Base-by-base conservation (phyloP, 1,139 yeast species). In the Debaryomyces udenii region DNA sequence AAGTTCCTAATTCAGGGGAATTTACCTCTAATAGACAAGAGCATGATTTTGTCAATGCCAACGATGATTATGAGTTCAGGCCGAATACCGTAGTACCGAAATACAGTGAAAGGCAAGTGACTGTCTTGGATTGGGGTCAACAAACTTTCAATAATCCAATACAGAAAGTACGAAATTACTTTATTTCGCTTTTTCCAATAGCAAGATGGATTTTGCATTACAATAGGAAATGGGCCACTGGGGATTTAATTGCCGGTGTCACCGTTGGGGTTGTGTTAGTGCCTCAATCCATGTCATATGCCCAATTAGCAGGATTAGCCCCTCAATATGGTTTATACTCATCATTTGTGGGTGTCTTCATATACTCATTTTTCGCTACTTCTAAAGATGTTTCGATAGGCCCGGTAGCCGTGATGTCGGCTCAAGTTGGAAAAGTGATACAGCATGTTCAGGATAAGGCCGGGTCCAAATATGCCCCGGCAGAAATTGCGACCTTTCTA, bases 221-320 rank as follows among this genome's bases (percentile, higher is more conserved):
- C 64, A 91, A 91, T 57, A 57, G 72, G 11, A 74, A 75, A 35
- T 91, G 97, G 97, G 69, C 85, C 15, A 78, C 81, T 46, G 80
- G 91, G 35, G 98, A 91, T 63, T 64, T 90, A 47, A 82, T 90
- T 46, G 96, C 98, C 2, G 97, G 97, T 59, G 75, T 91, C 45
- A 87, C 97, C 2, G 96, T 90, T 10, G 97, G 97, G 34, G 83
- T 87, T 49, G 97, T 91, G 14, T 76, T 90, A 52, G 96, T 91
- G 23, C 97, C 98, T 2, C 98, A 91, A 64, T 83, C 94, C 6
- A 90, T 91, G 97, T 89, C 96, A 0, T 91, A 91, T 59, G 97
- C 97, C 7, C 83, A 80, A 57, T 70, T 91, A 47, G 98, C 98
- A 3, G 81, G 88, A 2, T 75, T 91, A 46, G 75, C 81, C 4